phyloP scores from a whole-genome alignment of 164 flowering plant genomes.

The Magnolia kwangsiensis region DNA sequence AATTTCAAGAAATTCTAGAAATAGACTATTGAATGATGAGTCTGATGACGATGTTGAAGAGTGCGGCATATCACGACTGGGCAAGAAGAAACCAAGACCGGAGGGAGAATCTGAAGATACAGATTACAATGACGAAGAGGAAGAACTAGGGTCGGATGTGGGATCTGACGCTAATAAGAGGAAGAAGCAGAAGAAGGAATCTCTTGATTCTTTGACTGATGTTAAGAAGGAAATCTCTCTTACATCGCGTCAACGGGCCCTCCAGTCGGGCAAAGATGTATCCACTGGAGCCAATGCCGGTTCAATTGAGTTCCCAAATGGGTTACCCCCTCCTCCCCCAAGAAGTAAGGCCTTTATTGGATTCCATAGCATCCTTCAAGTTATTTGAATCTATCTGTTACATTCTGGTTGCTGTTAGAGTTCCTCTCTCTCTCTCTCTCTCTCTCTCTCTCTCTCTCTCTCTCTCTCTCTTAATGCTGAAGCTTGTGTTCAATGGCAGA shows the following conservation, averaged over 20 bases:
- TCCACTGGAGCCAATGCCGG: background rate
- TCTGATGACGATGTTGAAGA: conserved; percentile 7
- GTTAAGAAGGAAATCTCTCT: conserved; percentile 17
- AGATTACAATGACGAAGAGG: conserved; percentile 6
- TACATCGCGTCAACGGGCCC: conserved; percentile 18
- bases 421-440: background rate
- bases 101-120: background rate
- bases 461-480: background rate
- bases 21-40: background rate
- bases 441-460: too few species aligned
- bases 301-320: conserved; percentile 16
- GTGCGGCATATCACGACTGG: background rate
- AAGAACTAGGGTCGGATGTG: conserved; percentile 7
- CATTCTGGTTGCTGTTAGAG: background rate
- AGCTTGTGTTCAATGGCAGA: conserved; percentile 1
- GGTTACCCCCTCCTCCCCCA: conserved; percentile 5
- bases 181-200: conserved; percentile 10
- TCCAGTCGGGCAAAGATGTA: conserved; percentile 13
- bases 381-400: background rate
- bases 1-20: conserved; percentile 6
- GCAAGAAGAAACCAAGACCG: conserved; percentile 9
- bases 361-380: background rate
- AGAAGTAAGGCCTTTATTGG: conserved; percentile 9
- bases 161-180: conserved; percentile 4
- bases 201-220: conserved; percentile 5